phyloP scores from a whole-genome alignment of 257 asterid genomes.

The Primulina eburnea region DNA sequence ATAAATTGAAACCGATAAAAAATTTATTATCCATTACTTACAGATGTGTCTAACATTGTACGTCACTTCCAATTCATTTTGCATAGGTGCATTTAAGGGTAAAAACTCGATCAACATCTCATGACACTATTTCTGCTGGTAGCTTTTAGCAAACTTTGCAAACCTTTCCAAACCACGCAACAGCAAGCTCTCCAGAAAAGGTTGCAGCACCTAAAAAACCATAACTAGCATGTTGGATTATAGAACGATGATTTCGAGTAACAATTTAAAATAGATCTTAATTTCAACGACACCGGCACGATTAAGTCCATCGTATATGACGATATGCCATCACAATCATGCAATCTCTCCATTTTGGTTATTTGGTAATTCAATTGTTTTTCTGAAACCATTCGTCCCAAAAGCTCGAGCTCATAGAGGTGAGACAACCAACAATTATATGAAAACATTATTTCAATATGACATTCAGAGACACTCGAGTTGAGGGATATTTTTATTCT shows the following conservation, averaged over 20 bases:
- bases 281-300: not conserved
- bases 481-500: too few relatives aligned
- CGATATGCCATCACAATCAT: too few relatives aligned
- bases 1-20: too few relatives aligned
- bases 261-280: not conserved
- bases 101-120: constrained; percentile 5
- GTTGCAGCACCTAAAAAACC: constrained; percentile 67
- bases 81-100: constrained; percentile 11
- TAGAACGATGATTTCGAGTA: not conserved
- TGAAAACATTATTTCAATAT: too few relatives aligned
- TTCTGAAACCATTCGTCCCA: not conserved
- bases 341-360: too few relatives aligned
- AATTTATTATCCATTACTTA: not conserved
- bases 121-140: constrained; percentile 42
- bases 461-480: not conserved
- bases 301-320: not conserved
- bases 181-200: constrained; percentile 76
- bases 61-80: constrained; percentile 14
- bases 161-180: constrained; percentile 58
- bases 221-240: constrained; percentile 1
- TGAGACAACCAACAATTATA: too few relatives aligned
- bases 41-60: not conserved
- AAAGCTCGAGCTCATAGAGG: not conserved
- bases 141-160: constrained; percentile 52
- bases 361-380: not conserved